Evolutionary conservation across 495 filamentous ascomycete species (phyloP).

Genomic region (Hyphodiscus hymeniophilus): DNA sequence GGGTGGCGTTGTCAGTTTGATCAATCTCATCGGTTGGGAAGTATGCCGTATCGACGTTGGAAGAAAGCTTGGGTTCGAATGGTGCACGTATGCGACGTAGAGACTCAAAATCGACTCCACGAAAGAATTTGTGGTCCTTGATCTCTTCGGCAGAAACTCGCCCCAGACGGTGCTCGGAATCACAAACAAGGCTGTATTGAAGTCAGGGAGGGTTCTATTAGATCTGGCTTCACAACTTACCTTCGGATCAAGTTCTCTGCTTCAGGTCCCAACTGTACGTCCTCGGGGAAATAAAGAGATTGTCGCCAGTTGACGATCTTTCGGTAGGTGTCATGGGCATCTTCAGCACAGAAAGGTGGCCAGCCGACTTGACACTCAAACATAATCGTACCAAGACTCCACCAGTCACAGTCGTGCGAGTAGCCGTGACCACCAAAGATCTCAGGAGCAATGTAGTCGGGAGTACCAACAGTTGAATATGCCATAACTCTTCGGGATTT

Average conservation of each 20-base stretch:
- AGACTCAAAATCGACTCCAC: slow-evolving; percentile 85
- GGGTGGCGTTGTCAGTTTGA: slow-evolving; percentile 76
- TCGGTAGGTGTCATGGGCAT: slow-evolving; percentile 93
- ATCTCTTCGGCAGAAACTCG: slow-evolving; percentile 78
- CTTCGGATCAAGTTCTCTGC: slow-evolving; percentile 83
- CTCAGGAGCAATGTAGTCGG: slow-evolving; percentile 97
- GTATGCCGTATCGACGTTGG: slow-evolving; percentile 93
- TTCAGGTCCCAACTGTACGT: slow-evolving; percentile 77
- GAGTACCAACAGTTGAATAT: slow-evolving; percentile 96
- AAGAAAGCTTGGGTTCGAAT: slow-evolving; percentile 86
- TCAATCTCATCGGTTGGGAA: slow-evolving; percentile 98
- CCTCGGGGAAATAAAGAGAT: slow-evolving; percentile 92
- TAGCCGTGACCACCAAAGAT: slow-evolving; percentile 97
- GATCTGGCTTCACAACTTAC: slow-evolving; percentile 34
- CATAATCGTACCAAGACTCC: slow-evolving; percentile 98
- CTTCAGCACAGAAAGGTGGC: slow-evolving; percentile 98
- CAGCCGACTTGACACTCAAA: slow-evolving; percentile 98
- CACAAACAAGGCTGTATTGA: slow-evolving; percentile 85
- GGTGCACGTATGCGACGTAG: slow-evolving; percentile 88
- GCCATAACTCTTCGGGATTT: slow-evolving; percentile 92
- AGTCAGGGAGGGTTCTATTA: slow-evolving; percentile 1
- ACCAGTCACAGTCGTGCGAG: slow-evolving; percentile 96
- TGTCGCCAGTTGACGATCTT: slow-evolving; percentile 99
- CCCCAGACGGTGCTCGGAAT: slow-evolving; percentile 83
- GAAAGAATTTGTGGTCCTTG: slow-evolving; percentile 92